phyloP scores from a whole-genome alignment of 2,329 filamentous ascomycete species.

The Talaromyces sp. region DNA sequence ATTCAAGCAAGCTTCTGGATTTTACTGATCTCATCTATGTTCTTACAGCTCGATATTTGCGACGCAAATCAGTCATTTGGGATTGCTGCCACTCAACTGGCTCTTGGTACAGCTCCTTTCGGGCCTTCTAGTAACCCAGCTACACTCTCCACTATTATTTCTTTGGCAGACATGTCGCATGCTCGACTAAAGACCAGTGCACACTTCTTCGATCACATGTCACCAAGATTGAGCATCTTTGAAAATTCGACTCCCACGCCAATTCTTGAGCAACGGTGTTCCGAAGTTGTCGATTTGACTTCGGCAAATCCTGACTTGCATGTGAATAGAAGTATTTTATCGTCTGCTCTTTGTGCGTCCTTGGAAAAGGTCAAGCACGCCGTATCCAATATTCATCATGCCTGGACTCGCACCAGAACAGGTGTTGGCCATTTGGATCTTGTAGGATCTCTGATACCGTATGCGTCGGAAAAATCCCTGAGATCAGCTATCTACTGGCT shows the following conservation, averaged over 20 bases:
- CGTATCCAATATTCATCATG: not conserved
- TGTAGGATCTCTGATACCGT: not conserved
- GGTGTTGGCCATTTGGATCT: not conserved
- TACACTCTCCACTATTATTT: not conserved
- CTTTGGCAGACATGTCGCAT: not conserved
- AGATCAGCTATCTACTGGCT: conserved; percentile 25
- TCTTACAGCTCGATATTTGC: conserved; percentile 37
- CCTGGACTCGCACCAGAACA: not conserved
- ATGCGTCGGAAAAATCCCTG: conserved; percentile 8
- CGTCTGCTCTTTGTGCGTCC: not conserved
- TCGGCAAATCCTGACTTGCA: not conserved
- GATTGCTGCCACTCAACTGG: conserved; percentile 27
- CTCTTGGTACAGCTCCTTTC: conserved; percentile 10
- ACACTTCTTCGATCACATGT: not conserved
- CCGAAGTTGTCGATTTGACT: too few species aligned
- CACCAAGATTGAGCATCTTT: not conserved
- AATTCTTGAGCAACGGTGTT: not conserved
- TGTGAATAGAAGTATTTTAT: not conserved
- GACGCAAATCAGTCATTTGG: conserved; percentile 39
- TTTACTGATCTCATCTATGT: not conserved
- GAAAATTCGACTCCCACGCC: not conserved
- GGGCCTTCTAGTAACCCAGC: conserved; percentile 3
- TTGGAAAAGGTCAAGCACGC: not conserved
- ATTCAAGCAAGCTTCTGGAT: not conserved
- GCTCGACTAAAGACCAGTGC: not conserved